Percentiles rank a stretch among this genome's conserved stretches.
Evolutionary conservation across 768 basidiomycete genomes (phyloP).

Genomic region (Amanita inopinata): DNA sequence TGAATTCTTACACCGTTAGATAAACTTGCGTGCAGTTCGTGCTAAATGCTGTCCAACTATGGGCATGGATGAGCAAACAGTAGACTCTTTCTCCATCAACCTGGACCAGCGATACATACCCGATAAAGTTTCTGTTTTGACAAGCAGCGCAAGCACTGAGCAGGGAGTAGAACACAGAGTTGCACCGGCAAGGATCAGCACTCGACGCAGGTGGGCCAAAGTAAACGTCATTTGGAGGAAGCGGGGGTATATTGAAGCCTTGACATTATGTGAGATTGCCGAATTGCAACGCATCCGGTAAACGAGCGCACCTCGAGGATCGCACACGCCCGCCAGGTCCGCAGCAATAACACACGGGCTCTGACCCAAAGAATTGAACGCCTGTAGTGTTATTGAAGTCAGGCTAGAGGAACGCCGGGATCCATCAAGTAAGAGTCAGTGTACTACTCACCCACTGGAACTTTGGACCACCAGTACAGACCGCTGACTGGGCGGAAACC

Average conservation of each 20-base stretch:
- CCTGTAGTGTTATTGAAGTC: no score
- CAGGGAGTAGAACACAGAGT: slow-evolving; percentile 45
- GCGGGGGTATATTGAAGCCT: slow-evolving; percentile 6
- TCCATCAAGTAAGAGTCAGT: no score
- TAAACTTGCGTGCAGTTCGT: slow-evolving; percentile 26
- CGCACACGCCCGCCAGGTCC: neutral
- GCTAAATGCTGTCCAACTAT: slow-evolving; percentile 28
- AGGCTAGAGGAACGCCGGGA: no score
- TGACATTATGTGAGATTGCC: no score
- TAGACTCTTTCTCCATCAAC: no score
- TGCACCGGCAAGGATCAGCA: slow-evolving; percentile 42
- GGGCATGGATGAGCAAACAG: neutral
- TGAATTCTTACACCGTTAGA: slow-evolving; percentile 20
- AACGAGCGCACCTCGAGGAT: neutral
- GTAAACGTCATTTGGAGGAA: slow-evolving; percentile 33
- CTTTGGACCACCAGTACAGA: no score
- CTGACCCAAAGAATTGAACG: slow-evolving; percentile 1
- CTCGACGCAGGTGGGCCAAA: slow-evolving; percentile 24
- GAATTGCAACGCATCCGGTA: no score
- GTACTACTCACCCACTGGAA: no score
- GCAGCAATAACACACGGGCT: slow-evolving; percentile 6
- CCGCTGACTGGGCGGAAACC: no score
- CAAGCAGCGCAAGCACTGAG: slow-evolving; percentile 53
- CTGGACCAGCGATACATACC: neutral
- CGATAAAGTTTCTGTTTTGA: slow-evolving; percentile 32